phyloP scores from a whole-genome alignment of 2,329 filamentous ascomycete species.

The Mycosphaerella arachidis region DNA sequence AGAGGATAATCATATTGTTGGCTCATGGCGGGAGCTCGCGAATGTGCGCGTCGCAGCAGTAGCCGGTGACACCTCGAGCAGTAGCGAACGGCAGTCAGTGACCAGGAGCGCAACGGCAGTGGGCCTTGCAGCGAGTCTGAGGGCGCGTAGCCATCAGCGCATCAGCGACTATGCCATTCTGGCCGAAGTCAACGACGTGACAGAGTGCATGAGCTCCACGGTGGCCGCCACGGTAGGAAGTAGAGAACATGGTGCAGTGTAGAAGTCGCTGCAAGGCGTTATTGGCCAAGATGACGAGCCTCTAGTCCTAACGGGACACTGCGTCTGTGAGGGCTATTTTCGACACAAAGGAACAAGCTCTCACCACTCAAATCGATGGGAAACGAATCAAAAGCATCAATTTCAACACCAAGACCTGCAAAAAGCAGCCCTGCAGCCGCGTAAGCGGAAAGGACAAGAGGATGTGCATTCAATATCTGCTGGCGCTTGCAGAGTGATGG shows the following conservation, averaged over 20 bases:
- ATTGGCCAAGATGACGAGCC: conserved; percentile 4
- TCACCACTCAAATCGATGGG: not conserved
- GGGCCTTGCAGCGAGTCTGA: conserved; percentile 20
- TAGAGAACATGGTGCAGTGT: not conserved
- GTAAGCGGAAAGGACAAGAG: no score
- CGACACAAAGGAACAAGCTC: conserved; percentile 2
- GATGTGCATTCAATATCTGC: no score
- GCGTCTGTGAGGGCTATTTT: conserved; percentile 6
- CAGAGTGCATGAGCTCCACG: conserved; percentile 1
- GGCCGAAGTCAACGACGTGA: conserved; percentile 1
- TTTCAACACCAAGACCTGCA: not conserved
- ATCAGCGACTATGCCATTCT: conserved; percentile 2
- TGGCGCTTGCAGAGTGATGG: not conserved
- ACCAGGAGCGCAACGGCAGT: conserved; percentile 12
- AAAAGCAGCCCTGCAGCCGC: not conserved
- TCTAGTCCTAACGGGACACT: not conserved
- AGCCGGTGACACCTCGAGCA: conserved; percentile 14
- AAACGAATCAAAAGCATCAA: conserved; percentile 1
- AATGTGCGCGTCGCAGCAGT: conserved; percentile 17
- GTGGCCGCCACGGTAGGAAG: not conserved
- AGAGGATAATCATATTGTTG: conserved; percentile 28
- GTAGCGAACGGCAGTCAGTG: conserved; percentile 12
- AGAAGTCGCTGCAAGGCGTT: not conserved
- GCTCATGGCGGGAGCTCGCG: conserved; percentile 26
- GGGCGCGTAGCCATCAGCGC: conserved; percentile 14